Percentiles rank a stretch among this genome's conserved stretches.
Evolutionary conservation across 1,139 yeast genomes (phyloP).

Genomic region (Ogataea hybrid): DNA sequence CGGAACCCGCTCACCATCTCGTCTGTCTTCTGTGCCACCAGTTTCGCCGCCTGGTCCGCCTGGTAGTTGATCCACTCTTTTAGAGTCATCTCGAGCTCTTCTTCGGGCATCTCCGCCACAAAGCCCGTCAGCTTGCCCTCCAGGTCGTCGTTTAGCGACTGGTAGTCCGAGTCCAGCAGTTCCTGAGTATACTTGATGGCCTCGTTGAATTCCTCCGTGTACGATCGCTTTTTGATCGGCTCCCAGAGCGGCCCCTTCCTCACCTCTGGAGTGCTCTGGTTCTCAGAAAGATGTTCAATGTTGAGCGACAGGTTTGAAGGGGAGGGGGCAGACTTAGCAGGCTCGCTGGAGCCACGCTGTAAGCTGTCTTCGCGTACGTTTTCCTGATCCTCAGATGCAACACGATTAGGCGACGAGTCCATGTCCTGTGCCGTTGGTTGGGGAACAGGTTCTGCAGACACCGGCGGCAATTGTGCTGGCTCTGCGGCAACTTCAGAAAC

Average conservation of each 20-base stretch:
- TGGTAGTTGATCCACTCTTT: constrained; percentile 64
- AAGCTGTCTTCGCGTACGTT: no score
- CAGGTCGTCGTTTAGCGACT: constrained; percentile 44
- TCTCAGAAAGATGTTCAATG: constrained; percentile 12
- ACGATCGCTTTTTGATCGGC: background rate
- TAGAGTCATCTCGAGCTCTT: constrained; percentile 67
- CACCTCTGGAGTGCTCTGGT: constrained; percentile 27
- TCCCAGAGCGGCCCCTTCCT: constrained; percentile 2
- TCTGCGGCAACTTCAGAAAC: background rate
- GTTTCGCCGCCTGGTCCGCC: constrained; percentile 45
- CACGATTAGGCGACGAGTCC: constrained; percentile 2
- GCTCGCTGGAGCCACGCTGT: background rate
- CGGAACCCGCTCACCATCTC: constrained; percentile 45
- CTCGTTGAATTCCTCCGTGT: constrained; percentile 23
- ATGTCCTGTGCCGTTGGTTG: background rate
- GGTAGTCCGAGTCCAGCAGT: constrained; percentile 27
- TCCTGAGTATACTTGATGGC: constrained; percentile 28
- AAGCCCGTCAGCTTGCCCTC: constrained; percentile 65
- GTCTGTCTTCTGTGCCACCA: constrained; percentile 36
- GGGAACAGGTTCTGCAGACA: background rate
- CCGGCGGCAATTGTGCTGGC: background rate
- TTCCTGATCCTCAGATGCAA: background rate
- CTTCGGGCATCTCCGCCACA: constrained; percentile 66
- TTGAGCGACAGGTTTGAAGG: background rate
- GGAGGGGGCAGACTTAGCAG: background rate